Percentiles rank a stretch among this genome's conserved stretches.
Conservation (phyloP, 2,329 filamentous ascomycete genomes). For the Mariannaea sp. region DNA sequence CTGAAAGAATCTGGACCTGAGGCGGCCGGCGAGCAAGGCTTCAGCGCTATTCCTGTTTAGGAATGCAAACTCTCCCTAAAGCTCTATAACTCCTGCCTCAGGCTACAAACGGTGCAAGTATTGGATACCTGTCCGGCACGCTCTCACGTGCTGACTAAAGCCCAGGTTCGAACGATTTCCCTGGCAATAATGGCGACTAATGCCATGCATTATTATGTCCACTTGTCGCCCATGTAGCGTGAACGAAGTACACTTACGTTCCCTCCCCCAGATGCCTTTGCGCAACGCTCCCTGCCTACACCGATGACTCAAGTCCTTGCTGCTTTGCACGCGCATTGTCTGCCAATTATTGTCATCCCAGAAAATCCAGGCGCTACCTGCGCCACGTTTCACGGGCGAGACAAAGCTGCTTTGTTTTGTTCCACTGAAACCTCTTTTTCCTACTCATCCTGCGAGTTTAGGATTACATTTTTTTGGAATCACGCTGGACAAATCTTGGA, state of each 20-base stretch:
- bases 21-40: conserved; percentile 43
- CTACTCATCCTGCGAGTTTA: conserved; percentile 11
- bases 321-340: conserved; percentile 20
- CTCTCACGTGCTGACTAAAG: conserved; percentile 35
- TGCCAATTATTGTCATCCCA: conserved; percentile 23
- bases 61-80: conserved; percentile 11
- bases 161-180: background rate
- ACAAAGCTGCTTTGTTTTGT: conserved; percentile 16
- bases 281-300: conserved; percentile 26
- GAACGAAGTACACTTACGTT: conserved; percentile 29
- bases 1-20: conserved; percentile 52
- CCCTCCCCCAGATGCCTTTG: conserved; percentile 10
- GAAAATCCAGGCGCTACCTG: conserved; percentile 4
- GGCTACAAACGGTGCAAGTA: conserved; percentile 24
- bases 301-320: conserved; percentile 33
- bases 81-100: conserved; percentile 32
- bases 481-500: background rate
- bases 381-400: conserved; percentile 15
- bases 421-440: conserved; percentile 11
- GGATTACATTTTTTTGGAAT: conserved; percentile 13
- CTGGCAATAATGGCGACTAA: background rate
- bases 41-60: conserved; percentile 30
- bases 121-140: conserved; percentile 21
- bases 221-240: background rate
- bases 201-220: conserved; percentile 23